These are phyloP conservation scores for Termitomyces sp. DNA, from an alignment of 768 basidiomycete species.

Conservation along the genomic window DNA sequence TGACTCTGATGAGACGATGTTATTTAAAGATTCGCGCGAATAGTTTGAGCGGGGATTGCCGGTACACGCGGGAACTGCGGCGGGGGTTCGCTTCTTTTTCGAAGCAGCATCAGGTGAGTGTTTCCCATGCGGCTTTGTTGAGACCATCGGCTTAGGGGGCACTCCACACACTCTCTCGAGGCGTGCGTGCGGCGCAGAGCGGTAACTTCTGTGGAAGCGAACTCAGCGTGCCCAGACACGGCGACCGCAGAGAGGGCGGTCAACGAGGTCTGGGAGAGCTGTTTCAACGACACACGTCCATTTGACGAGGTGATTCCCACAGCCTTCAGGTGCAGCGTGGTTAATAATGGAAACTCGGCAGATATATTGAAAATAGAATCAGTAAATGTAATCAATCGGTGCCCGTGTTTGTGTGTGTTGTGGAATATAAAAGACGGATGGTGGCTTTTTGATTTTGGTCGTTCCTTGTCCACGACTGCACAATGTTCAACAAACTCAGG, in stretches of 20 bases:
- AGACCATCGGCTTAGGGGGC: constrained; percentile 1
- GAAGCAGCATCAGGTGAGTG: constrained; percentile 89
- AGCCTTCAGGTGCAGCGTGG: not conserved
- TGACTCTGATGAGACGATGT: too few relatives aligned
- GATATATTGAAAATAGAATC: constrained; percentile 14
- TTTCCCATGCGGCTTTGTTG: not conserved
- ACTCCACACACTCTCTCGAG: constrained; percentile 32
- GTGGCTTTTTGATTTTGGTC: constrained; percentile 10
- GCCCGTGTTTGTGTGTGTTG: constrained; percentile 23
- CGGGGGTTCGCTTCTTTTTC: constrained; percentile 77
- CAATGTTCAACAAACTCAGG: constrained; percentile 13
- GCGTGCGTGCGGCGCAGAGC: constrained; percentile 89
- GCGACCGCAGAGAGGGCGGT: constrained; percentile 84
- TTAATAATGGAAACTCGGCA: constrained; percentile 4
- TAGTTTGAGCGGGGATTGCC: constrained; percentile 90
- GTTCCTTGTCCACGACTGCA: constrained; percentile 18
- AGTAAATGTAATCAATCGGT: not conserved
- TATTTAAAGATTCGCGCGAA: constrained; percentile 83
- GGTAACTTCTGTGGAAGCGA: constrained; percentile 71
- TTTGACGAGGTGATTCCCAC: constrained; percentile 82
- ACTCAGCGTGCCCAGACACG: constrained; percentile 72
- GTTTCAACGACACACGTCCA: constrained; percentile 90
- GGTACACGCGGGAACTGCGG: constrained; percentile 74
- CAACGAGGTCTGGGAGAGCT: constrained; percentile 97
- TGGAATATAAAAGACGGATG: constrained; percentile 19